Evolutionary conservation across 2,329 filamentous ascomycete genomes (phyloP).

Genomic region (Fusarium temperatum): DNA sequence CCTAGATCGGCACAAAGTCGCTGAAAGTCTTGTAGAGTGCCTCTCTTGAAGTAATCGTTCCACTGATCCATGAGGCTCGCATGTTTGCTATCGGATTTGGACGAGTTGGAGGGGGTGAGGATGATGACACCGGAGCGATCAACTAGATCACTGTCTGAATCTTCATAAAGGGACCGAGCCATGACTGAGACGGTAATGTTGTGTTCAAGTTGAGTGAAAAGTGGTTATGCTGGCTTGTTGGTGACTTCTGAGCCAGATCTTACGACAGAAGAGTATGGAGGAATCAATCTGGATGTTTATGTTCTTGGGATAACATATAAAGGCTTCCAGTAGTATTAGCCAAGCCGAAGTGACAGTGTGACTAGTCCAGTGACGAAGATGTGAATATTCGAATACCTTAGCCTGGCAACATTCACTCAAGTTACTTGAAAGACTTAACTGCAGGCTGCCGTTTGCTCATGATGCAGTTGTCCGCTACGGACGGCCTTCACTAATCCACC

Average conservation of each 20-base stretch:
- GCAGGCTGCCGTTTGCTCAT: background rate
- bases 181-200: background rate
- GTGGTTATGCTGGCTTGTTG: background rate
- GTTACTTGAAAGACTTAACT: background rate
- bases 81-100: background rate
- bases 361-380: background rate
- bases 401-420: background rate
- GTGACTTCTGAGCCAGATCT: background rate
- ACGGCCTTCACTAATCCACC: background rate
- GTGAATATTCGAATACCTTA: background rate
- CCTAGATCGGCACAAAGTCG: constrained; percentile 56
- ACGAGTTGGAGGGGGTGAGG: background rate
- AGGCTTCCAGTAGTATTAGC: background rate
- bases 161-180: background rate
- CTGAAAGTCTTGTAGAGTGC: constrained; percentile 54
- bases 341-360: background rate
- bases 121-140: background rate
- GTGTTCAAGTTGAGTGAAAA: background rate
- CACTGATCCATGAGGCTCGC: constrained; percentile 31
- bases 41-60: constrained; percentile 45
- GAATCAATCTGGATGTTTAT: background rate
- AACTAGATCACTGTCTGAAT: background rate
- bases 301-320: background rate
- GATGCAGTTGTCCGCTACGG: background rate
- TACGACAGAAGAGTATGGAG: background rate